These are phyloP conservation scores for Paramecium caudatum DNA, from an alignment of 73 alveolate species.

Conservation along the genomic window DNA sequence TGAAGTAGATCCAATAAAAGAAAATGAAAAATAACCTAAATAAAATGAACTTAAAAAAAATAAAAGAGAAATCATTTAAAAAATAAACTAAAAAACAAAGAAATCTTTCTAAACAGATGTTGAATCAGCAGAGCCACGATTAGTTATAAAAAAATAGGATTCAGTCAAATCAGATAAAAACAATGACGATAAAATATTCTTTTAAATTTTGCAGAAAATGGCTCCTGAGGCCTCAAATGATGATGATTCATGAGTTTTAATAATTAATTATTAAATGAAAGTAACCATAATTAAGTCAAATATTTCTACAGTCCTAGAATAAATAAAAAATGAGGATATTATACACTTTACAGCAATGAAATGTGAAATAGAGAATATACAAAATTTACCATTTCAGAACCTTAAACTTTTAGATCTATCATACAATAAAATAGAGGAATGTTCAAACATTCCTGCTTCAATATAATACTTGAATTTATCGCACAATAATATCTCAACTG, in stretches of 20 bases:
- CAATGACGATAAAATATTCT: conserved; percentile 16
- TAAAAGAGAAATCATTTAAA: not conserved
- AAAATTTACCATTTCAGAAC: not conserved
- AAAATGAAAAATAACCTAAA: conserved; percentile 1
- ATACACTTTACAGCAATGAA: conserved; percentile 4
- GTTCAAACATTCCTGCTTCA: not conserved
- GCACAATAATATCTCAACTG: not conserved
- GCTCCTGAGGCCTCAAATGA: conserved; percentile 6
- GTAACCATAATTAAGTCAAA: conserved; percentile 27
- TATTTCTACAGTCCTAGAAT: not conserved
- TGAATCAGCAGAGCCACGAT: conserved; percentile 2
- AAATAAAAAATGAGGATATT: not conserved
- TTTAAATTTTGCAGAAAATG: conserved; percentile 15
- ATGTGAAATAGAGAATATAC: not conserved
- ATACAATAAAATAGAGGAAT: not conserved
- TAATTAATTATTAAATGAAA: conserved; percentile 14
- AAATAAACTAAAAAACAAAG: conserved; percentile 15
- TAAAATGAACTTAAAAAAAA: conserved; percentile 3
- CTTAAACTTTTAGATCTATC: not conserved
- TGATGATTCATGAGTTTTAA: not conserved
- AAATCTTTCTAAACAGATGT: conserved; percentile 9
- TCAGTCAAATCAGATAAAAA: not conserved
- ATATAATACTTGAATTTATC: conserved; percentile 16
- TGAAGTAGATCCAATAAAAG: not conserved
- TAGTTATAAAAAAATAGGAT: not conserved